phyloP scores from a whole-genome alignment of 495 filamentous ascomycete species.

The Neurospora sp. region DNA sequence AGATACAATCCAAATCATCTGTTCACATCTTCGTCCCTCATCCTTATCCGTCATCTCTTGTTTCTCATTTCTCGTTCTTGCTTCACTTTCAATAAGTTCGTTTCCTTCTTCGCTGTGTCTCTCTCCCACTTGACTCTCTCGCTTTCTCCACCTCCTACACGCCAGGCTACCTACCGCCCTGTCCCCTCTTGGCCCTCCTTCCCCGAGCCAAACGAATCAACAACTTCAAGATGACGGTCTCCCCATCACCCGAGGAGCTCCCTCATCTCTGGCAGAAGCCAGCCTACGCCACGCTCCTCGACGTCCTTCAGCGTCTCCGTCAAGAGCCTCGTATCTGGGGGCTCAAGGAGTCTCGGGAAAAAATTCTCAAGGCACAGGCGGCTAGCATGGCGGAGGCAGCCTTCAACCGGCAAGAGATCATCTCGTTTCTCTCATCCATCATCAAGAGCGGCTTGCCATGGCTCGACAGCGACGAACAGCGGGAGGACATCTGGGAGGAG shows the following conservation, averaged over 20 bases:
- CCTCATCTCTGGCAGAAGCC: slow-evolving; percentile 40
- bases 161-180: background rate
- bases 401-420: slow-evolving; percentile 28
- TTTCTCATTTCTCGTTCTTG: background rate
- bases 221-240: slow-evolving; percentile 3
- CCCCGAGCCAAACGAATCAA: background rate
- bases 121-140: background rate
- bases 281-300: slow-evolving; percentile 24
- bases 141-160: background rate
- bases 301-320: slow-evolving; percentile 27
- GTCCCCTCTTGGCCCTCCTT: background rate
- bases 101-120: background rate
- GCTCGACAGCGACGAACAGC: slow-evolving; percentile 60
- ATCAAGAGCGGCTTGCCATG: slow-evolving; percentile 65
- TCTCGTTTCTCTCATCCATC: slow-evolving; percentile 63
- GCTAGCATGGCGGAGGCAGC: slow-evolving; percentile 9
- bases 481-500: slow-evolving; percentile 68
- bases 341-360: slow-evolving; percentile 13
- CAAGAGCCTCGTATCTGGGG: slow-evolving; percentile 34
- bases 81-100: background rate
- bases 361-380: slow-evolving; percentile 23
- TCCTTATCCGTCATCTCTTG: background rate
- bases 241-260: slow-evolving; percentile 17
- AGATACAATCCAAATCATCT: background rate
- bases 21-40: background rate